Conservation (phyloP, 305 asterid species). For the Petunia hybrid region DNA sequence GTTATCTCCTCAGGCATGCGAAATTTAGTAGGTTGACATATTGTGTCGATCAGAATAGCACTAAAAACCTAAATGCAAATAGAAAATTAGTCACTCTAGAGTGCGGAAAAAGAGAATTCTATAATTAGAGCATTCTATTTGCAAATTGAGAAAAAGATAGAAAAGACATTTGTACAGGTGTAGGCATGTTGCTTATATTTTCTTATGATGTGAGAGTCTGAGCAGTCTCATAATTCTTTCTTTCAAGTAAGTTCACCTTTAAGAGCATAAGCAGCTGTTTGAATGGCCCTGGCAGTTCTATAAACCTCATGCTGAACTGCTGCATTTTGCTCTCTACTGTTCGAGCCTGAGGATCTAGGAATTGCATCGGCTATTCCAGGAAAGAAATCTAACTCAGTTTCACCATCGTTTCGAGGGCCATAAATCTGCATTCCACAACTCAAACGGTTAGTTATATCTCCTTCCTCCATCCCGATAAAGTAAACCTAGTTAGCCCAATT, state of each 20-base stretch:
- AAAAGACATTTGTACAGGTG: slow-evolving; percentile 8
- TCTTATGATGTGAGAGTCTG: not conserved
- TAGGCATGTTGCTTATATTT: not conserved
- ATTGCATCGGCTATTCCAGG: slow-evolving; percentile 76
- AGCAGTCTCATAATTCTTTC: not conserved
- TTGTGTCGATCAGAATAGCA: not conserved
- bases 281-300: slow-evolving; percentile 88
- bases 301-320: slow-evolving; percentile 73
- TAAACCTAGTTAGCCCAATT: not conserved
- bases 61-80: not conserved
- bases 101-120: not conserved
- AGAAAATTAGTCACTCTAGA: not conserved
- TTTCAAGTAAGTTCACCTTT: slow-evolving; percentile 64
- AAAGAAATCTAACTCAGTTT: slow-evolving; percentile 62
- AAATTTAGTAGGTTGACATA: not conserved
- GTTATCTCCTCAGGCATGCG: too few species aligned
- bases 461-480: not conserved
- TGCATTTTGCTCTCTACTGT: slow-evolving; percentile 45
- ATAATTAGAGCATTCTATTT: not conserved
- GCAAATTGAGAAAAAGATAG: not conserved
- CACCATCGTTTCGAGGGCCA: slow-evolving; percentile 64
- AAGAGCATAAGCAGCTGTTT: slow-evolving; percentile 65
- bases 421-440: slow-evolving; percentile 61
- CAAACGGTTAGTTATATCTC: not conserved
- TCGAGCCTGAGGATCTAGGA: slow-evolving; percentile 31